A percentile compares a stretch with the other conserved stretches of the same genome.
Conservation (phyloP, 2,329 filamentous ascomycete genomes). For the Dactylellina leptospora region DNA sequence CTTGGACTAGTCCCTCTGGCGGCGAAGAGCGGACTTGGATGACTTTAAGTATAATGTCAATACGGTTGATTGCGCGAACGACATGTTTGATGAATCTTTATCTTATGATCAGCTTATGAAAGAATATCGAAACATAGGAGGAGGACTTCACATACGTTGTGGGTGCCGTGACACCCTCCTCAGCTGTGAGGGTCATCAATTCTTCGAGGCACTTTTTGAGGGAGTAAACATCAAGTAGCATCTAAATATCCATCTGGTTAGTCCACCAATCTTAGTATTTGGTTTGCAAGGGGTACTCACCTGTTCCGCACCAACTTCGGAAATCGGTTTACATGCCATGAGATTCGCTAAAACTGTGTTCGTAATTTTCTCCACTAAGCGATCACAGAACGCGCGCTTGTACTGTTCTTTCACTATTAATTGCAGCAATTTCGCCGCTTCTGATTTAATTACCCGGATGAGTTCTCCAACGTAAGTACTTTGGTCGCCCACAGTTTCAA, state of each 20-base stretch:
- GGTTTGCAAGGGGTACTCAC: conserved; percentile 61
- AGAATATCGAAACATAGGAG: conserved; percentile 16
- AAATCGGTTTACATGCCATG: conserved; percentile 87
- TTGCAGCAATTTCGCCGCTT: conserved; percentile 76
- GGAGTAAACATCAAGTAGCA: conserved; percentile 94
- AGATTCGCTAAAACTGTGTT: conserved; percentile 80
- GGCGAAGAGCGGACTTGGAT: conserved; percentile 91
- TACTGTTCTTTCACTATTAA: conserved; percentile 90
- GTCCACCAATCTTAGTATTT: background rate
- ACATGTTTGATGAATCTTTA: conserved; percentile 81
- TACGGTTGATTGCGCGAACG: conserved; percentile 80
- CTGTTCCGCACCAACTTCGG: conserved; percentile 93
- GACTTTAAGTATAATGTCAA: conserved; percentile 94
- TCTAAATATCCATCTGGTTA: conserved; percentile 64
- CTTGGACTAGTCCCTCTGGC: conserved; percentile 92
- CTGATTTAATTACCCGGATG: conserved; percentile 74
- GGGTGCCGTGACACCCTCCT: conserved; percentile 68
- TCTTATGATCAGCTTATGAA: conserved; percentile 41
- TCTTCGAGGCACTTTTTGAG: conserved; percentile 80
- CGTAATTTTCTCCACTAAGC: conserved; percentile 87
- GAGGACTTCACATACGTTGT: conserved; percentile 61
- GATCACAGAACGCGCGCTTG: conserved; percentile 91
- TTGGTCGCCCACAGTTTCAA: conserved; percentile 92
- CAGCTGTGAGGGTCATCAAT: conserved; percentile 70
- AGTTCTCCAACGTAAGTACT: conserved; percentile 90